A percentile compares a stretch with the other conserved stretches of the same genome.
These are phyloP conservation scores for Pichia sp. DNA, from an alignment of 1,139 yeast species.

Conservation along the genomic window DNA sequence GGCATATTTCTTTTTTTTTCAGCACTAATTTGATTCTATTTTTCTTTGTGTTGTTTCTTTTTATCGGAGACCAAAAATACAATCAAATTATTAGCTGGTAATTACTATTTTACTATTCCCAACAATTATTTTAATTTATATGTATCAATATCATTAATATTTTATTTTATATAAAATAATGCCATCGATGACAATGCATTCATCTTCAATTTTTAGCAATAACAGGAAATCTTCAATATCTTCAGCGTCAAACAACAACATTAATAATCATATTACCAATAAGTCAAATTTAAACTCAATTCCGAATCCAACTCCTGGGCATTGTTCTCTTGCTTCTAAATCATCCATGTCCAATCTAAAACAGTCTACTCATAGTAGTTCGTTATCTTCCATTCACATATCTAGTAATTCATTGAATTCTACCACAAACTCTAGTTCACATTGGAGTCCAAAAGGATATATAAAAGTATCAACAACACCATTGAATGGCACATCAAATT, in stretches of 20 bases:
- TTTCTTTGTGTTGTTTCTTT: neutral
- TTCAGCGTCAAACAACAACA: neutral
- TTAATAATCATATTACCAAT: neutral
- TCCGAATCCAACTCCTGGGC: neutral
- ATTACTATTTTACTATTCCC: neutral
- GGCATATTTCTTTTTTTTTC: no score
- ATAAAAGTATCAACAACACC: neutral
- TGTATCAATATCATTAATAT: neutral
- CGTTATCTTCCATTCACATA: neutral
- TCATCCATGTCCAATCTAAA: neutral
- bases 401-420: neutral
- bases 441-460: neutral
- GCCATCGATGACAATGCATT: neutral
- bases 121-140: neutral
- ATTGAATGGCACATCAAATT: neutral
- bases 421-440: neutral
- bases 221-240: neutral
- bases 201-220: neutral
- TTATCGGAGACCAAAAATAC: neutral
- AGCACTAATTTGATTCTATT: no score
- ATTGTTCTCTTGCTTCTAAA: neutral
- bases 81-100: no score
- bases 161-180: neutral
- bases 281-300: neutral
- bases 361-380: neutral